phyloP scores from a whole-genome alignment of 1,139 yeast genomes.

The Lodderomyces theae region DNA sequence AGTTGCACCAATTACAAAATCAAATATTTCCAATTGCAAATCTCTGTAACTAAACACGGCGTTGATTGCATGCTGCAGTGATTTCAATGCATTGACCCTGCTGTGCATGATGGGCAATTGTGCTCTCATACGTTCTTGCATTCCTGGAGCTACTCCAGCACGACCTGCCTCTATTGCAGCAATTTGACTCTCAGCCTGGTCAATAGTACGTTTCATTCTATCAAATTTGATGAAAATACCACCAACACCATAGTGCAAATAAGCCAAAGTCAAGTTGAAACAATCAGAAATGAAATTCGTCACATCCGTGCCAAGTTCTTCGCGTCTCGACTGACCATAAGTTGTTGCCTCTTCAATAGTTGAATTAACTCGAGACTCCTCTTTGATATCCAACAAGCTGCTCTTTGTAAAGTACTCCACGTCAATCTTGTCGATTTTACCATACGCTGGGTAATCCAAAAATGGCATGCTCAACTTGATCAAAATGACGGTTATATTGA shows the following conservation, averaged over 20 bases:
- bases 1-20: conserved; percentile 72
- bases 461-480: conserved; percentile 81
- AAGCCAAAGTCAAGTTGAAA: conserved; percentile 75
- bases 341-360: conserved; percentile 68
- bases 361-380: conserved; percentile 82
- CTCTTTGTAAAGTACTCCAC: conserved; percentile 54
- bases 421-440: conserved; percentile 76
- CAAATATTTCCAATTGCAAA: conserved; percentile 66
- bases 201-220: conserved; percentile 49
- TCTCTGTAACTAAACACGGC: conserved; percentile 57
- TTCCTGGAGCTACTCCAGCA: conserved; percentile 21
- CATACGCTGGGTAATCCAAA: conserved; percentile 56
- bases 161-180: conserved; percentile 40
- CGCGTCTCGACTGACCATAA: conserved; percentile 34
- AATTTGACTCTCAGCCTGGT: conserved; percentile 52
- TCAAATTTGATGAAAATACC: conserved; percentile 65
- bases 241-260: conserved; percentile 85
- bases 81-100: conserved; percentile 36
- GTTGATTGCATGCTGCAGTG: conserved; percentile 52
- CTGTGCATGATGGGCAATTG: conserved; percentile 49
- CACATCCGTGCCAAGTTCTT: conserved; percentile 17
- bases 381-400: conserved; percentile 59
- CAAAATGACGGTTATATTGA: conserved; percentile 67
- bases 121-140: conserved; percentile 26
- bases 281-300: conserved; percentile 86